Evolutionary conservation across 164 flowering plant species (phyloP).

Genomic region (Warburgia ugandensis): DNA sequence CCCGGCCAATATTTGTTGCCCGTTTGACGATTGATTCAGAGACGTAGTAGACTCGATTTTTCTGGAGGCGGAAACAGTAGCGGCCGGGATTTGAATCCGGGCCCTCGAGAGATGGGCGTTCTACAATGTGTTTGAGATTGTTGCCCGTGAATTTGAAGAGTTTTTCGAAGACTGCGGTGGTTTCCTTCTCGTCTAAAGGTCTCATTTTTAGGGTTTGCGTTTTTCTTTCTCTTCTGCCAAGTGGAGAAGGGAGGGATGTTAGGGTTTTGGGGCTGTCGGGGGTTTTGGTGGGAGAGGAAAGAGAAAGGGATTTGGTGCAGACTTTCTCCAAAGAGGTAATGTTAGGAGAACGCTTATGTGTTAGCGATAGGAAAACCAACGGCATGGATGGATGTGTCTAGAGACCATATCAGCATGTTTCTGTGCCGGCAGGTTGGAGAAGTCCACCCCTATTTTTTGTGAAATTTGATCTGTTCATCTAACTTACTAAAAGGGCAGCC

Average conservation of each 20-base stretch:
- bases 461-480: too few species aligned
- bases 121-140: conserved; percentile 65
- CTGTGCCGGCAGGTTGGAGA: too few species aligned
- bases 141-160: conserved; percentile 60
- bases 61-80: conserved; percentile 61
- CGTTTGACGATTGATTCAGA: conserved; percentile 50
- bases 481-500: too few species aligned
- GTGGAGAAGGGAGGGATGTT: too few species aligned
- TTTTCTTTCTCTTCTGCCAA: background rate
- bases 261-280: background rate
- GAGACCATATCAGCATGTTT: too few species aligned
- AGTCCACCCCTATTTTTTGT: too few species aligned
- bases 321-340: too few species aligned
- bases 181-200: conserved; percentile 59
- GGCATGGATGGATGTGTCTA: too few species aligned
- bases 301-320: too few species aligned
- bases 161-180: conserved; percentile 57
- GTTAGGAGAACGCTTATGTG: too few species aligned
- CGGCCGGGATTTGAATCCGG: conserved; percentile 41
- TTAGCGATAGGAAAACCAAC: too few species aligned
- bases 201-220: conserved; percentile 28
- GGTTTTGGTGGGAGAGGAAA: background rate
- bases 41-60: conserved; percentile 55
- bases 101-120: conserved; percentile 55
- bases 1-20: conserved; percentile 53